Base-by-base conservation (phyloP, 1,139 yeast species). In the Lodderomyces beijingensis region DNA sequence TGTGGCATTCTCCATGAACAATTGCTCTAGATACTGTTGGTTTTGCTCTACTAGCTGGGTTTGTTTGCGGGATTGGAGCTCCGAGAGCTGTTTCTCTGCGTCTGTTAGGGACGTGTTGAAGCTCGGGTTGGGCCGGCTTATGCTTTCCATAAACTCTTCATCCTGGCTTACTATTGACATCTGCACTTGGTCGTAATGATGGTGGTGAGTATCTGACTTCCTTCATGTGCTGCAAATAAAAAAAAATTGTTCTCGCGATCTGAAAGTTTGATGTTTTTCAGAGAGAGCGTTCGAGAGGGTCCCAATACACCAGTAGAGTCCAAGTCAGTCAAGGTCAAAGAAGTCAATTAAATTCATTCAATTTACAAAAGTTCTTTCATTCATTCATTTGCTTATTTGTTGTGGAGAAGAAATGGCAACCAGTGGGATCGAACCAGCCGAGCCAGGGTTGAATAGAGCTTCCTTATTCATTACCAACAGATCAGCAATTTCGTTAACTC, bases 1-100 rank as follows among this genome's bases (percentile, higher is more conserved):
- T 1, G 67, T 51, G 26, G 62, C 44, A 49, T 69, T 63, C 2
- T 65, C 59, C n/a, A 46, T 41, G 29, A 77, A 60, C 5, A 77
- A 49, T 2, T 59, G 54, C 25, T 70, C 64, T 30, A 77, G 47
- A 32, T 59, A 66, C 15, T 52, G 47, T 21, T 57, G 50, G 36
- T 65, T 70, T 42, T 74, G 77, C 10, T 57, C 50, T 22, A 54
- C 44, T 46, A 70, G 44, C 17, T 65, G 45, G 32, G 52, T 43
- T 39, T 64, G 63, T 35, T 64, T 63, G 24, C 53, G 46, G 23
- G 49, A 50, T 30, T 57, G 51, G 16, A 64, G 47, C 27, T 50
- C 45, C 16, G 55, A 58, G 12, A 64, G 42, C 33, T 61, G 54
- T 35, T 65, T 53, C 38, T 66, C 65, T 23, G 6, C 25, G 20